A percentile compares a stretch with the other conserved stretches of the same genome.
phyloP scores from a whole-genome alignment of 2,329 filamentous ascomycete species.

The Penicillium nordicum region DNA sequence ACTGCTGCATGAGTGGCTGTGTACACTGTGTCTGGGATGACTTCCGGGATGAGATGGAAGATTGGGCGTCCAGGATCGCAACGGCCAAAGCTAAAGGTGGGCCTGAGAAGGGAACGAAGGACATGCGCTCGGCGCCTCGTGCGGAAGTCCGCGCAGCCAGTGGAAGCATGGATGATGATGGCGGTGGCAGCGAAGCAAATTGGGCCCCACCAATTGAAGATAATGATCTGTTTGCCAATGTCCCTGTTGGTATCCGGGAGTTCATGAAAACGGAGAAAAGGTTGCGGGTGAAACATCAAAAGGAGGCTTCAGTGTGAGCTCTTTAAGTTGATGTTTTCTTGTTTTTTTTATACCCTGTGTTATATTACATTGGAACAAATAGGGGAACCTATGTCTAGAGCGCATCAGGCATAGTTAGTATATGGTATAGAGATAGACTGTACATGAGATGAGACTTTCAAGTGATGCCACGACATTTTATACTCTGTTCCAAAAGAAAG shows the following conservation, averaged over 20 bases:
- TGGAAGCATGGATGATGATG: constrained; percentile 73
- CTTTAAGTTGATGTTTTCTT: not conserved
- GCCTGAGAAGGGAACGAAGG: constrained; percentile 25
- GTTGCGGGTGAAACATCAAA: constrained; percentile 69
- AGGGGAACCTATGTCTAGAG: constrained; percentile 1
- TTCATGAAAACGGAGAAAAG: constrained; percentile 98
- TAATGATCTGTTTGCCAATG: constrained; percentile 68
- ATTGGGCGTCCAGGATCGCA: constrained; percentile 67
- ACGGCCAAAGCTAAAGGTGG: constrained; percentile 53
- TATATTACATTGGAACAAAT: not conserved
- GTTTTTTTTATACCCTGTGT: constrained; percentile 14
- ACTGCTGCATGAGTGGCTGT: constrained; percentile 98
- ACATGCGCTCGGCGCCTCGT: constrained; percentile 33
- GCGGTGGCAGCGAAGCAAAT: constrained; percentile 68
- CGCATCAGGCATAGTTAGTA: not conserved
- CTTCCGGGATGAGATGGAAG: constrained; percentile 87
- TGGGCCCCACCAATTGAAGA: constrained; percentile 51
- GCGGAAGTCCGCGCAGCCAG: constrained; percentile 49
- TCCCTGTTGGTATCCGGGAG: constrained; percentile 89
- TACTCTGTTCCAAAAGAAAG: not conserved
- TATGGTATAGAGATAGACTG: constrained; percentile 14
- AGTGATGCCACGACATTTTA: constrained; percentile 6
- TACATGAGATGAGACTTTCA: constrained; percentile 14
- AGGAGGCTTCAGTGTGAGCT: constrained; percentile 38
- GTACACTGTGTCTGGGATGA: constrained; percentile 96